Base-by-base conservation (phyloP, 495 filamentous ascomycete species). In the Tuber calosporum region DNA sequence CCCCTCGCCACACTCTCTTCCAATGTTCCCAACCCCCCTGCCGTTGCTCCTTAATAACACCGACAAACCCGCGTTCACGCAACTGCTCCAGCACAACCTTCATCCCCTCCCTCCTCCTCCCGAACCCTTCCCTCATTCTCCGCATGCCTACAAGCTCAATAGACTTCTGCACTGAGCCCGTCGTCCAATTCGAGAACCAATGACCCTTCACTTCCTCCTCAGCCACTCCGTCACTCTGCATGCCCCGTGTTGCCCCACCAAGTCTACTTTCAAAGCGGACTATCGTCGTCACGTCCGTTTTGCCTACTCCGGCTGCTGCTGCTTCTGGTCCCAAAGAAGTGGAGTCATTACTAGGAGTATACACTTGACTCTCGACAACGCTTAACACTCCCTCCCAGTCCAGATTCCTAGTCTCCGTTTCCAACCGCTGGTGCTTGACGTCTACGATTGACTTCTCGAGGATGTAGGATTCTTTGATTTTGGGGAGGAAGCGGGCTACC, bases 101-200 rank as follows among this genome's bases (percentile, higher is more conserved):
- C 95, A 99, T 97, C 26, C 96, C 95, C 81, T 97, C 90, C 78
- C 93, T 92, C 81, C 92, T 94, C 81, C 94, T 96, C 71, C 90
- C 85, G 71, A 98, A 85, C 58, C 93, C 92, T 73, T 93, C 91
- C 68, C 89, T 87, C 70, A 95, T 96, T 72, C 93, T 89, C 73
- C 89, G 92, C 68, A 94, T 86, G 0, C 92, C 94, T 66, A 98
- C 92, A 45, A 89, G 83, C 84, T 99, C 95, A 79, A 99, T 96
- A 72, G 90, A 96, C 34, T 91, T 85, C 83, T 97, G 92, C 67
- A 98, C 88, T 15, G 92, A 90, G 6, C 86, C 87, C 19, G 92
- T 93, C 7, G 92, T 93, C 86, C 96, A 91, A 17, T 85, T 87
- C 4, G 86, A 86, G 79, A 93, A 89, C 75, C 92, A 89, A 4